Evolutionary conservation across 78 protist genomes (phyloP), one percentile per base, ranked within the genome.

Genomic region (Dictyostelium intermedium): DNA sequence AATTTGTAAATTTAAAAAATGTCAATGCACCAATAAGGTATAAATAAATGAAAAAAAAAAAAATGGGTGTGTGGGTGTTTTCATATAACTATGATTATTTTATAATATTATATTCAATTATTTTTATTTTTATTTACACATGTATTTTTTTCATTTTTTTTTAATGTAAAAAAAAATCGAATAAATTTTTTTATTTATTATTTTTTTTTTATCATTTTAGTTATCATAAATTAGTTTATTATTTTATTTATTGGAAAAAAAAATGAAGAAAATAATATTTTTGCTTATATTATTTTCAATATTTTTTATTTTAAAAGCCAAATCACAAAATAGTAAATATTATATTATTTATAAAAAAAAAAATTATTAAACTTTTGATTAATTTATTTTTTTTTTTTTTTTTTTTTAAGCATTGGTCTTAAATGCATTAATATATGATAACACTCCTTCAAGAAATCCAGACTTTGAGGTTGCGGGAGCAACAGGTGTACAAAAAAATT

Each of bases 341-440:
- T 14, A 6, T 56, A 56, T 56, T 39, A 39, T 39, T 39, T 5
- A 39, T 39, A 39, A 39, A 39, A 39, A 39, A 39, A 39, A 39
- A 39, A 39, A n/a, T n/a, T n/a, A n/a, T n/a, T n/a, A n/a, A n/a
- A n/a, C 13, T 30, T 27, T 25, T 61, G 1, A 61, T 61, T 61
- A 23, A 60, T 23, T n/a, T 8, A 60, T 23, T 60, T 60, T 60
- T 11, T 9, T 61, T 61, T 61, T 13, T 9, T 23, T 18, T n/a
- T n/a, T n/a, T 61, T 10, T 5, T 30, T 70, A 34, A 72, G 79
- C 79, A 14, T 7, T 72, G 34, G 79, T 34, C 6, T 34, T 72
- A 30, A 72, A 72, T 72, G 79, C 79, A 72, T 11, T 72, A 41
- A 83, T 83, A 2, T 83, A 53, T 27, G 89, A 83, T 66, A 72